Conservation (phyloP, 805 yeast species). For the Metschnikowia koreensis region DNA sequence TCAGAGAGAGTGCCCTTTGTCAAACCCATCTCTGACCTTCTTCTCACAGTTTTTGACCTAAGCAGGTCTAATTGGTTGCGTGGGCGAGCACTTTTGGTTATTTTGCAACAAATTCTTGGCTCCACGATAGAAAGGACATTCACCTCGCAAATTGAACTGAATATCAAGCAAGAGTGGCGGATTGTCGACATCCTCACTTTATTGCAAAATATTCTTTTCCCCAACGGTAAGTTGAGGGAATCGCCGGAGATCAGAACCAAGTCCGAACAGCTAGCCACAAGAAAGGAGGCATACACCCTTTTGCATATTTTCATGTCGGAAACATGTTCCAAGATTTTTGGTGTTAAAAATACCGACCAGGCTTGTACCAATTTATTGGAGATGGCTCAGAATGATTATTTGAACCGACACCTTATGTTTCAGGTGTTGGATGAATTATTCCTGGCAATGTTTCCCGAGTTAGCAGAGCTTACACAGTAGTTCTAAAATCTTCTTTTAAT, state of each 20-base stretch:
- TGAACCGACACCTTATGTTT: slow-evolving; percentile 64
- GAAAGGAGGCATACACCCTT: slow-evolving; percentile 56
- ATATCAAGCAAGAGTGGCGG: slow-evolving; percentile 40
- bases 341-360: slow-evolving; percentile 56
- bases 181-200: slow-evolving; percentile 36
- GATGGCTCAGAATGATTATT: slow-evolving; percentile 68
- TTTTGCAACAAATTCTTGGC: slow-evolving; percentile 83
- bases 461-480: not conserved
- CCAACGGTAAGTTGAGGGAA: slow-evolving; percentile 50
- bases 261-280: slow-evolving; percentile 51
- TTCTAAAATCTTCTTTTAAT: not conserved
- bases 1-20: slow-evolving; percentile 51
- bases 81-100: slow-evolving; percentile 77
- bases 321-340: slow-evolving; percentile 70
- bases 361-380: slow-evolving; percentile 63
- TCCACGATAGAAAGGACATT: slow-evolving; percentile 78
- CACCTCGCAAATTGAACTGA: slow-evolving; percentile 41
- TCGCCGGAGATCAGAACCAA: slow-evolving; percentile 46
- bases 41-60: slow-evolving; percentile 67
- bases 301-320: slow-evolving; percentile 61
- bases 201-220: slow-evolving; percentile 32
- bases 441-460: slow-evolving; percentile 40
- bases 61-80: slow-evolving; percentile 72
- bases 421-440: slow-evolving; percentile 58
- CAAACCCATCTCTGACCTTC: slow-evolving; percentile 76